Percentiles rank a stretch among this genome's conserved stretches.
phyloP scores from a whole-genome alignment of 2,329 filamentous ascomycete genomes.

The Beauveria varroae region DNA sequence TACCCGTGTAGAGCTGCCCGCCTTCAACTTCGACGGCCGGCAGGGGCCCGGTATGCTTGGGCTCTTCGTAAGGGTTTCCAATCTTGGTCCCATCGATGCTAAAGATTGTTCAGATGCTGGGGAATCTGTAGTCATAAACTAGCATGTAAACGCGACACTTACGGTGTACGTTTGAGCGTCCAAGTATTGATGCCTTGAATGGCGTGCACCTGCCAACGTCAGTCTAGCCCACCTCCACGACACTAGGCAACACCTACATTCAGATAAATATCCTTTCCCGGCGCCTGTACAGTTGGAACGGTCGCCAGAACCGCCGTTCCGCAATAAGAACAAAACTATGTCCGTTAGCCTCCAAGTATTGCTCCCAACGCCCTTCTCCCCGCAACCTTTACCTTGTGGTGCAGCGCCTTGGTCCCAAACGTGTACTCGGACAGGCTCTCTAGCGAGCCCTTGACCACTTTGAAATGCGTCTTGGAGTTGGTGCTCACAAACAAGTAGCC shows the following conservation, averaged over 20 bases:
- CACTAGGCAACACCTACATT: constrained; percentile 30
- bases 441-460: constrained; percentile 38
- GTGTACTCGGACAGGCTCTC: constrained; percentile 35
- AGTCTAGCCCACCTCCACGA: neutral
- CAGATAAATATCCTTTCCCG: constrained; percentile 26
- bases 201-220: constrained; percentile 27
- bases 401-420: constrained; percentile 30
- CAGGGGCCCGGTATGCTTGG: constrained; percentile 32
- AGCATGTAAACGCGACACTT: constrained; percentile 14
- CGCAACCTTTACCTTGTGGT: constrained; percentile 32
- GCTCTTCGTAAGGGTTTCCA: constrained; percentile 26
- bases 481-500: constrained; percentile 33
- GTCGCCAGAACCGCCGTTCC: constrained; percentile 34
- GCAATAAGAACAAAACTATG: constrained; percentile 45
- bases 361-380: too few species aligned
- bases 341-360: neutral
- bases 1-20: constrained; percentile 37
- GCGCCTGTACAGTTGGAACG: constrained; percentile 19
- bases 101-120: neutral
- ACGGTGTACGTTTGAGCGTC: constrained; percentile 30
- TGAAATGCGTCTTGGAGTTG: constrained; percentile 25
- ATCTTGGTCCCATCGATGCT: constrained; percentile 32
- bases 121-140: too few species aligned
- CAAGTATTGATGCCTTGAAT: constrained; percentile 38
- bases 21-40: constrained; percentile 30